phyloP scores from a whole-genome alignment of 129 eudicot species.

The Mikania micrantha region DNA sequence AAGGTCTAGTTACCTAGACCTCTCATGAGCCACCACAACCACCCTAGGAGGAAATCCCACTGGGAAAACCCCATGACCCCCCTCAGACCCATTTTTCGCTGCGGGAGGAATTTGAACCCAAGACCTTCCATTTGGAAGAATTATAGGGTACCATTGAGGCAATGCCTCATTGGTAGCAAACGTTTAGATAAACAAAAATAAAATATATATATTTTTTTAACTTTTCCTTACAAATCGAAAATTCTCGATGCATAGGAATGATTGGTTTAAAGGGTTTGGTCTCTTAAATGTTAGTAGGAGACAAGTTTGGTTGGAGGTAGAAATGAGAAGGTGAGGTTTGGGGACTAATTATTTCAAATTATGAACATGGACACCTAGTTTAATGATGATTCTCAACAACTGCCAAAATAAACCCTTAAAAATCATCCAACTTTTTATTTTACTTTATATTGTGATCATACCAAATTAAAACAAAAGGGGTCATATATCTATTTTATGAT shows the following conservation, averaged over 20 bases:
- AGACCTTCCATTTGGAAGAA: too few relatives aligned
- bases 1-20: too few relatives aligned
- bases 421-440: constrained; percentile 14
- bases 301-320: constrained; percentile 17
- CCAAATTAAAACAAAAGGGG: background rate
- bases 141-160: too few relatives aligned
- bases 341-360: constrained; percentile 13
- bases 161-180: too few relatives aligned
- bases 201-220: too few relatives aligned
- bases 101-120: too few relatives aligned
- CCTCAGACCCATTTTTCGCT: too few relatives aligned
- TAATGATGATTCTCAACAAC: constrained; percentile 31
- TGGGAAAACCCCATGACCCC: too few relatives aligned
- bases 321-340: constrained; percentile 10
- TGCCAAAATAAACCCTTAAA: constrained; percentile 25
- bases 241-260: constrained; percentile 10
- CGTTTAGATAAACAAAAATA: too few relatives aligned
- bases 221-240: background rate
- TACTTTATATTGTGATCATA: background rate
- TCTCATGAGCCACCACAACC: too few relatives aligned
- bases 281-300: constrained; percentile 17
- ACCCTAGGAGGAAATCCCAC: too few relatives aligned
- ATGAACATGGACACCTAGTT: constrained; percentile 21
- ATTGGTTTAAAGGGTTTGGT: constrained; percentile 25
- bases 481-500: background rate